Base-by-base conservation (phyloP, 192 early-diverging fungal species). In the Chytriomyces sp. region DNA sequence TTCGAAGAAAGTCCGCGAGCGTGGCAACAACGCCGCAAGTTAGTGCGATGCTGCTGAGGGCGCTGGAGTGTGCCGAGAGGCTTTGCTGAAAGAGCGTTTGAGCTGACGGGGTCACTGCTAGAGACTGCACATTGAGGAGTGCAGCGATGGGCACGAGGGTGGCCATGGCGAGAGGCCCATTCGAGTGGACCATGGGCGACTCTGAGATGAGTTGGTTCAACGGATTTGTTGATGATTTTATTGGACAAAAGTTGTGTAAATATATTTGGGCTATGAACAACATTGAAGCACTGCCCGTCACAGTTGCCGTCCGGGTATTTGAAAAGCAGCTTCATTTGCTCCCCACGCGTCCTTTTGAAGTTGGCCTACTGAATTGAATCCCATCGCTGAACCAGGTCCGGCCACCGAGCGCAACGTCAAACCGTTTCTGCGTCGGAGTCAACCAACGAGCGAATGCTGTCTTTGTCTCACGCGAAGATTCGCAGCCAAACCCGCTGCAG, bases 351-450 rank as follows among this genome's bases (percentile, higher is more conserved):
- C 5, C n/a, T 44, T 35, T 35, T 26, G 45, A 60, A 16, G n/a
- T n/a, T 44, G 5, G 44, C 48, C 45, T 16, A 24, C 7, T 5
- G 13, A 24, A 16, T 11, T 6, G 20, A 13, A 26, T 4, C 9
- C 16, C 26, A 24, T 13, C 16, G 7, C 5, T 26, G 26, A 9
- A 57, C 7, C 49, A 69, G 68, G 49, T 69, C 7, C 68, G 79
- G 90, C 91, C 77, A 92, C 91, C 60, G 91, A 93, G 72, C 93
- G 94, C 81, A 86, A 86, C 46, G 9, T 13, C 23, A 23, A 16
- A 69, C 68, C 23, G 45, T 28, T 20, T 73, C 18, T 73, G 71
- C 71, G 23, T 73, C 7, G 60, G 61, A n/a, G 45, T 47, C 16
- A 62, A 26, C 20, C 60, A 53, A 45, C 44, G 49, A 35, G 44